Conservation (phyloP, 164 flowering plant species). For the Stephania cephalantha region DNA sequence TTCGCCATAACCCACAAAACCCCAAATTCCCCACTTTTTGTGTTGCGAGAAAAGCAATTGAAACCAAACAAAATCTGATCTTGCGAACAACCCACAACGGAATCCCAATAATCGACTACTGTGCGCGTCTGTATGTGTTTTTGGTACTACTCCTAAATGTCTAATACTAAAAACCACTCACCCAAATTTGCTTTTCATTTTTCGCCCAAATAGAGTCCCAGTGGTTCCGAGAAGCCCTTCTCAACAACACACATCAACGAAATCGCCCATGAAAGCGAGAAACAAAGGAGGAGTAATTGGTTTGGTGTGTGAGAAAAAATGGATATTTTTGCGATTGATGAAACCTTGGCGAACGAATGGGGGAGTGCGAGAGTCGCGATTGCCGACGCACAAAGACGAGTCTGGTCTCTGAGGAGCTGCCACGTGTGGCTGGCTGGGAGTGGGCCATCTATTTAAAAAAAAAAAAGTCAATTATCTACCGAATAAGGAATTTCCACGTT, state of each 20-base stretch:
- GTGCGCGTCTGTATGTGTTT: no score
- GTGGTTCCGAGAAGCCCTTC: neutral
- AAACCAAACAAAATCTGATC: slow-evolving; percentile 5
- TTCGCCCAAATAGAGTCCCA: neutral
- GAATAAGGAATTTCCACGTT: neutral
- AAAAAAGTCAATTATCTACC: neutral
- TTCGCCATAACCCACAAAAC: slow-evolving; percentile 3
- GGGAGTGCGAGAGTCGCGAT: neutral
- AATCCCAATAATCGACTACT: neutral
- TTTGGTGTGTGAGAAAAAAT: neutral
- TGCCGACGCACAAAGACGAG: neutral
- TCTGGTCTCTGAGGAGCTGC: neutral
- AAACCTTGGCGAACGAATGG: neutral
- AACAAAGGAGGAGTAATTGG: neutral
- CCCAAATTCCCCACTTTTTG: slow-evolving; percentile 9
- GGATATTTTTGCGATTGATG: neutral
- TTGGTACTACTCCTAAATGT: no score
- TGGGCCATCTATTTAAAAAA: neutral
- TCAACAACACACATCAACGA: neutral
- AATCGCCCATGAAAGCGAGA: neutral
- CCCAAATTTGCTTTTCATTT: neutral
- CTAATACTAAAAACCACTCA: neutral
- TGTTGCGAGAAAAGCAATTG: neutral
- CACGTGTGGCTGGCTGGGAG: neutral
- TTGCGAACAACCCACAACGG: slow-evolving; percentile 2